Conservation (phyloP, 306 rosid genomes). For the Coriaria nepalensis region DNA sequence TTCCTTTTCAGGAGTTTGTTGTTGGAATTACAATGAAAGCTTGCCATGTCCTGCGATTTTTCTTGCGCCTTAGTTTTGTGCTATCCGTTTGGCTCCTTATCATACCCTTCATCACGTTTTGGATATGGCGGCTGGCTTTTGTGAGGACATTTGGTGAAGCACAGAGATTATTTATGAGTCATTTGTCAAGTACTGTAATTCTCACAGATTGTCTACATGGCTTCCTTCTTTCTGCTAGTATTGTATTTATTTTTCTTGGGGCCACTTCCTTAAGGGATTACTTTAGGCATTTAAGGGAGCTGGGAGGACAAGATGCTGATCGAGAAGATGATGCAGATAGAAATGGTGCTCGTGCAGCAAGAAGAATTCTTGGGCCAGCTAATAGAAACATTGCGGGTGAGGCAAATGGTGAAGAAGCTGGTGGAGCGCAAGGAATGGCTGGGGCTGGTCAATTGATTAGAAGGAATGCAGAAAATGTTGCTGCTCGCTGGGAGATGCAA, state of each 20-base stretch:
- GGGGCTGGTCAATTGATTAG: slow-evolving; percentile 91
- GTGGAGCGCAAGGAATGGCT: slow-evolving; percentile 73
- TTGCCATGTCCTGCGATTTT: slow-evolving; percentile 88
- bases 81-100: slow-evolving; percentile 95
- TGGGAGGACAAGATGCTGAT: slow-evolving; percentile 92
- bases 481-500: slow-evolving; percentile 98
- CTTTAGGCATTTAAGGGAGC: slow-evolving; percentile 92
- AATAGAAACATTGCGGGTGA: slow-evolving; percentile 70
- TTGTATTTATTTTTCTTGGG: slow-evolving; percentile 93
- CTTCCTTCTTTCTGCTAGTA: slow-evolving; percentile 92
- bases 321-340: slow-evolving; percentile 91
- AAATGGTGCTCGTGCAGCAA: slow-evolving; percentile 81
- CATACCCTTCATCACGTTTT: slow-evolving; percentile 91
- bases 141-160: slow-evolving; percentile 98
- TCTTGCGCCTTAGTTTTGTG: slow-evolving; percentile 89
- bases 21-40: slow-evolving; percentile 99
- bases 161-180: slow-evolving; percentile 84
- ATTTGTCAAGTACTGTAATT: slow-evolving; percentile 70
- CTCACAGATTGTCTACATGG: slow-evolving; percentile 98
- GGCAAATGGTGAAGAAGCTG: slow-evolving; percentile 75
- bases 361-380: slow-evolving; percentile 85
- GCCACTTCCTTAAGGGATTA: slow-evolving; percentile 96
- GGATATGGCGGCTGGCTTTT: slow-evolving; percentile 99
- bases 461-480: slow-evolving; percentile 92
- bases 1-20: slow-evolving; percentile 93